phyloP scores from a whole-genome alignment of 306 rosid genomes.

The Lathyrus oleraceus region DNA sequence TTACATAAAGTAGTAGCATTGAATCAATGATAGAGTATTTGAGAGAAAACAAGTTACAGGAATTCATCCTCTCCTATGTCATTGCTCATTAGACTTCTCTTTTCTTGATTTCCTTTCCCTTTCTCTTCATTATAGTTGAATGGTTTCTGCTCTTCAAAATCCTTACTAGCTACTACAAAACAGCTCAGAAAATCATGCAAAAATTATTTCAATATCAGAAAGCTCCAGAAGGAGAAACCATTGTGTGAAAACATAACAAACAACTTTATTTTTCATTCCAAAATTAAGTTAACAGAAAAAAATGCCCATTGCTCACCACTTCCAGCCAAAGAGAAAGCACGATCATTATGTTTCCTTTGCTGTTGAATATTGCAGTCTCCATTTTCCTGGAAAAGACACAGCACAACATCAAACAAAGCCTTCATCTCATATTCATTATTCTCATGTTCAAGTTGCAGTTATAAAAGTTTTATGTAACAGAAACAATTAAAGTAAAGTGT shows the following conservation, averaged over 20 bases:
- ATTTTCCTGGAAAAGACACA: slow-evolving; percentile 60
- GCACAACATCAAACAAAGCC: slow-evolving; percentile 4
- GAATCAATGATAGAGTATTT: neutral
- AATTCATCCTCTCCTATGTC: slow-evolving; percentile 61
- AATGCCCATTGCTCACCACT: slow-evolving; percentile 56
- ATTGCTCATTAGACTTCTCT: slow-evolving; percentile 60
- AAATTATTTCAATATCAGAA: neutral
- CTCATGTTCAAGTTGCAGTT: neutral
- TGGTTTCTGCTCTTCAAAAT: slow-evolving; percentile 62
- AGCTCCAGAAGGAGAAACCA: too few species aligned
- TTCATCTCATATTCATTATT: neutral
- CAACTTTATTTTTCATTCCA: neutral
- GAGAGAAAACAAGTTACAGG: slow-evolving; percentile 41
- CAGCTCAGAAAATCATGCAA: slow-evolving; percentile 17
- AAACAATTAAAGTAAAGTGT: neutral
- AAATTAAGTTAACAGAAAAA: slow-evolving; percentile 1
- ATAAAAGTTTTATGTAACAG: neutral
- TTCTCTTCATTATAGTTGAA: slow-evolving; percentile 44
- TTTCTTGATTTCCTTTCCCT: slow-evolving; percentile 64
- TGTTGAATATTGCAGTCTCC: slow-evolving; percentile 47
- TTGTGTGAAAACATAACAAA: neutral
- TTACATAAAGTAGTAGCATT: neutral
- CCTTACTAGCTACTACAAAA: slow-evolving; percentile 57
- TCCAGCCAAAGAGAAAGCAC: slow-evolving; percentile 63
- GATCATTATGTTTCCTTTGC: slow-evolving; percentile 48